Evolutionary conservation across 352 stramenopile species (phyloP).

Genomic region (Phytophthora europaea): DNA sequence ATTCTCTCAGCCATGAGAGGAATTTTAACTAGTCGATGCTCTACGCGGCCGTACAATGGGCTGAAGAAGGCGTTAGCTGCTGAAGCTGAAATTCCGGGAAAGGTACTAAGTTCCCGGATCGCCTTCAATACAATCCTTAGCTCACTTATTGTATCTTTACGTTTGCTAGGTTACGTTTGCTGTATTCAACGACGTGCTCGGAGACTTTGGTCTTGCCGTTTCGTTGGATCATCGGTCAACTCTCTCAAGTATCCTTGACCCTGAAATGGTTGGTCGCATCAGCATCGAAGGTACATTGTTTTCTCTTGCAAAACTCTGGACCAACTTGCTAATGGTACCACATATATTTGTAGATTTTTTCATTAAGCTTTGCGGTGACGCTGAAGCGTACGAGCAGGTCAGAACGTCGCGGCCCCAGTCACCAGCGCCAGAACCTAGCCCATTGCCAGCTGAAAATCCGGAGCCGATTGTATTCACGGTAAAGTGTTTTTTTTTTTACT

Average conservation of each 20-base stretch:
- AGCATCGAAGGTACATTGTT: constrained; percentile 72
- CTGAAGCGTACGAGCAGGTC: constrained; percentile 60
- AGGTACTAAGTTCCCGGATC: constrained; percentile 40
- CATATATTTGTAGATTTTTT: constrained; percentile 67
- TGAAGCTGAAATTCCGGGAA: constrained; percentile 75
- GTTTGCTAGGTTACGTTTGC: constrained; percentile 61
- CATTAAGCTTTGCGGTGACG: constrained; percentile 74
- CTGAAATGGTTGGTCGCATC: constrained; percentile 59
- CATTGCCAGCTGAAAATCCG: constrained; percentile 14
- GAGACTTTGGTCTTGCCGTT: constrained; percentile 71
- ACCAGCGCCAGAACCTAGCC: constrained; percentile 19
- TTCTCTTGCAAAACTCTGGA: background rate
- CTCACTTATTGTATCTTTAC: background rate
- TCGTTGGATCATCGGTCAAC: constrained; percentile 49
- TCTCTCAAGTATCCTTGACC: constrained; percentile 63
- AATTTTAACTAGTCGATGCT: constrained; percentile 64
- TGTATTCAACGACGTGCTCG: constrained; percentile 78
- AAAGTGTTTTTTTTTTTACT: background rate
- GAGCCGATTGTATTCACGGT: constrained; percentile 40
- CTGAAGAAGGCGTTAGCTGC: constrained; percentile 83
- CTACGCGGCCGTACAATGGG: constrained; percentile 77
- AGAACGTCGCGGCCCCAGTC: constrained; percentile 7
- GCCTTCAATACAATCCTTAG: background rate
- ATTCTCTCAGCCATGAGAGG: constrained; percentile 78
- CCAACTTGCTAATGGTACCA: background rate